Conservation (phyloP, 2,329 filamentous ascomycete genomes). For the Pseudogymnoascus sp. region DNA sequence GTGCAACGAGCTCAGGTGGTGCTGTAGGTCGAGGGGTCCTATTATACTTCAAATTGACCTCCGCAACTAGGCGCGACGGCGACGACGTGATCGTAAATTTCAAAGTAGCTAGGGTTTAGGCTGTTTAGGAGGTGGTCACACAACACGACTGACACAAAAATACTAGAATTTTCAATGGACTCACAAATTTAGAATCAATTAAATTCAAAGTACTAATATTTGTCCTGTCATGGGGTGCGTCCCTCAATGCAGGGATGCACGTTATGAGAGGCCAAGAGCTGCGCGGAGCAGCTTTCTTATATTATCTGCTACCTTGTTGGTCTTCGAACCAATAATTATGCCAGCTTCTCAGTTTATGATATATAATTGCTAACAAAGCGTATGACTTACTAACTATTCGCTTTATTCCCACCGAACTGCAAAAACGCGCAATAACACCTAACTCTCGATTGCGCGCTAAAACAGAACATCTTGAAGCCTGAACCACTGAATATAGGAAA, state of each 20-base stretch:
- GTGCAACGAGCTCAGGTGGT: background rate
- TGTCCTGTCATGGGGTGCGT: no score
- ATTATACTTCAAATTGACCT: constrained; percentile 14
- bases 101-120: no score
- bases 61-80: background rate
- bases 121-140: no score
- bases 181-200: no score
- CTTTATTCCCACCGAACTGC: background rate
- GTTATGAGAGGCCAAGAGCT: background rate
- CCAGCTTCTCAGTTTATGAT: background rate
- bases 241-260: no score
- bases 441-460: background rate
- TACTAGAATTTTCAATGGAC: no score
- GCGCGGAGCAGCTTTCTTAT: background rate
- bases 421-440: background rate
- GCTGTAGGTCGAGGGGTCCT: background rate
- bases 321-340: background rate
- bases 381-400: background rate
- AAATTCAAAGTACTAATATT: no score
- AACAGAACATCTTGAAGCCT: background rate
- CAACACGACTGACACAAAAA: no score
- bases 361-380: background rate
- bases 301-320: background rate
- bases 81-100: no score
- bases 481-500: background rate